Evolutionary conservation across 768 basidiomycete genomes (phyloP).

Genomic region (Sarcodon sp.): DNA sequence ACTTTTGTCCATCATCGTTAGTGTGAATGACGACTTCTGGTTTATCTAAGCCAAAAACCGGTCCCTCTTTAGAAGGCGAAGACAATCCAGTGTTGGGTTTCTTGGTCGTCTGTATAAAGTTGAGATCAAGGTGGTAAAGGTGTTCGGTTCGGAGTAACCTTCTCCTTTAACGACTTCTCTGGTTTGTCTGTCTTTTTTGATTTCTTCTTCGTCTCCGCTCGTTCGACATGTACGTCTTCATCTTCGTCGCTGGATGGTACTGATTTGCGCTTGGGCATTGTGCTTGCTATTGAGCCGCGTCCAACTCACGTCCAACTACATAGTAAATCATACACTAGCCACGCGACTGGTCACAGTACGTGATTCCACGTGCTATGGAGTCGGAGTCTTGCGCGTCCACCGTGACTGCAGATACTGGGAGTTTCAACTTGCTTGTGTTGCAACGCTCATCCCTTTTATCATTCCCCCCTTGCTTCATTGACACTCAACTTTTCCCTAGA

Average conservation of each 20-base stretch:
- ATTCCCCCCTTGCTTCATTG: too few species aligned
- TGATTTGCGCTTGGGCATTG: slow-evolving; percentile 9
- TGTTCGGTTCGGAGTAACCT: neutral
- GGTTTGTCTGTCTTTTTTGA: neutral
- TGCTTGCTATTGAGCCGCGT: neutral
- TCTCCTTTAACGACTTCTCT: neutral
- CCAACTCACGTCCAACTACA: too few species aligned
- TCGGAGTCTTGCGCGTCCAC: slow-evolving; percentile 7
- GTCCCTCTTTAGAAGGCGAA: neutral
- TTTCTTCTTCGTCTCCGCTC: slow-evolving; percentile 1
- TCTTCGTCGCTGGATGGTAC: slow-evolving; percentile 7
- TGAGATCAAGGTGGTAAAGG: neutral
- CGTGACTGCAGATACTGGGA: neutral
- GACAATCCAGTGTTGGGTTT: neutral
- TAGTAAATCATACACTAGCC: neutral
- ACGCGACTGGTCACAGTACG: slow-evolving; percentile 3
- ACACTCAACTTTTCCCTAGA: too few species aligned
- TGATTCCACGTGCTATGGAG: neutral
- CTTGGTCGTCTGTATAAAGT: neutral
- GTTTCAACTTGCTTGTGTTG: slow-evolving; percentile 2
- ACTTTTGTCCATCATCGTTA: slow-evolving; percentile 34
- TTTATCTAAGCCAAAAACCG: neutral
- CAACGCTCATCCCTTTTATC: neutral
- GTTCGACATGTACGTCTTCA: neutral
- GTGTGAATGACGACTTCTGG: neutral